phyloP scores from a whole-genome alignment of 352 stramenopile genomes.

The Globisporangium lucens region DNA sequence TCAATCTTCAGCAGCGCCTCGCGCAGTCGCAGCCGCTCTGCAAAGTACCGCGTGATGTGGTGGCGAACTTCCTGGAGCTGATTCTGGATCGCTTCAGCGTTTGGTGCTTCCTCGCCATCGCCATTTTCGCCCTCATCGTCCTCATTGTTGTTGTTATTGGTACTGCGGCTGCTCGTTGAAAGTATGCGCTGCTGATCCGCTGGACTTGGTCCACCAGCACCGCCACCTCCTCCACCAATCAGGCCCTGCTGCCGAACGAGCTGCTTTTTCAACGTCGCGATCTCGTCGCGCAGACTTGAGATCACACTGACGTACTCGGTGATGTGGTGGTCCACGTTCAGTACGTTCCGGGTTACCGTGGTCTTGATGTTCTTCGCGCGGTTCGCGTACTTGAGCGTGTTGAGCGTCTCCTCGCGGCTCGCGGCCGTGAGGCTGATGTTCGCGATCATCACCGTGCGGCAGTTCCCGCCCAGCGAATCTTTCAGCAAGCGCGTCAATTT shows the following conservation, averaged over 20 bases:
- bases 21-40: conserved; percentile 80
- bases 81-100: conserved; percentile 9
- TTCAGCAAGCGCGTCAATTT: conserved; percentile 90
- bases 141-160: conserved; percentile 24
- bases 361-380: conserved; percentile 94
- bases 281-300: conserved; percentile 79
- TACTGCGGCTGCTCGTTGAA: conserved; percentile 2
- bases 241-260: conserved; percentile 35
- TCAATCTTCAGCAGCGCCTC: conserved; percentile 76
- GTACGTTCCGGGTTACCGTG: conserved; percentile 81
- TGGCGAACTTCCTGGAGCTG: conserved; percentile 44
- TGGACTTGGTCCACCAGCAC: neutral
- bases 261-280: conserved; percentile 71
- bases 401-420: conserved; percentile 91
- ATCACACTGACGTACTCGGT: conserved; percentile 88
- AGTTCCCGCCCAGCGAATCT: conserved; percentile 90
- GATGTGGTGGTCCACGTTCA: conserved; percentile 87
- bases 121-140: conserved; percentile 1
- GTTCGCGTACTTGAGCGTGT: conserved; percentile 93
- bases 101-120: neutral
- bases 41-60: conserved; percentile 83
- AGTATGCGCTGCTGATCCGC: neutral
- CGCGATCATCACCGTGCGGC: conserved; percentile 93
- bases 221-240: neutral
- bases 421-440: conserved; percentile 81